Conservation (phyloP, 2,329 filamentous ascomycete species). For the Cadophora luteo-olivacea region DNA sequence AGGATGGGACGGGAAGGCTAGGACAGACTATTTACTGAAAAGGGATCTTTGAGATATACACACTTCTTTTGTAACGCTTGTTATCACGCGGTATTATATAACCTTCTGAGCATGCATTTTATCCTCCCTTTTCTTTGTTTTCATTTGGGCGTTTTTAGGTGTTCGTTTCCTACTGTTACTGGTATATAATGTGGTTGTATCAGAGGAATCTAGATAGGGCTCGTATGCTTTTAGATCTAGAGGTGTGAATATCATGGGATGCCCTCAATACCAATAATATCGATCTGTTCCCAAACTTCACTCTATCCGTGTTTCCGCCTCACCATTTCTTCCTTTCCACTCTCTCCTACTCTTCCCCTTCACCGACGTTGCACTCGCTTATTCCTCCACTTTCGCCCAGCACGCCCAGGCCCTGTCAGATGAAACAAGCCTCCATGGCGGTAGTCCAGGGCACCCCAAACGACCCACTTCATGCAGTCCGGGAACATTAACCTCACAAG, state of each 20-base stretch:
- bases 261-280: background rate
- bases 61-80: background rate
- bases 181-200: background rate
- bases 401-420: slow-evolving; percentile 16
- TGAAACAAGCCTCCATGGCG: slow-evolving; percentile 21
- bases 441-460: background rate
- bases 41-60: background rate
- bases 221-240: background rate
- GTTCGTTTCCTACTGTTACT: background rate
- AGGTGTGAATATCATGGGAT: background rate
- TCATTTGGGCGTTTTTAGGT: background rate
- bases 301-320: background rate
- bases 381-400: background rate
- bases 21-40: slow-evolving; percentile 2
- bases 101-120: slow-evolving; percentile 1
- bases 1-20: slow-evolving; percentile 6
- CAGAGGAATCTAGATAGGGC: background rate
- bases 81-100: background rate
- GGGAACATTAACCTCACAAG: background rate
- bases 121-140: background rate
- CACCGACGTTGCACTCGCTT: slow-evolving; percentile 18
- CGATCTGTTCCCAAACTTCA: too few relatives aligned
- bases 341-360: background rate
- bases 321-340: background rate
- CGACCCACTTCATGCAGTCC: slow-evolving; percentile 7